Base-by-base conservation (phyloP, 2,329 filamentous ascomycete species). In the Colletotrichum coccodes region DNA sequence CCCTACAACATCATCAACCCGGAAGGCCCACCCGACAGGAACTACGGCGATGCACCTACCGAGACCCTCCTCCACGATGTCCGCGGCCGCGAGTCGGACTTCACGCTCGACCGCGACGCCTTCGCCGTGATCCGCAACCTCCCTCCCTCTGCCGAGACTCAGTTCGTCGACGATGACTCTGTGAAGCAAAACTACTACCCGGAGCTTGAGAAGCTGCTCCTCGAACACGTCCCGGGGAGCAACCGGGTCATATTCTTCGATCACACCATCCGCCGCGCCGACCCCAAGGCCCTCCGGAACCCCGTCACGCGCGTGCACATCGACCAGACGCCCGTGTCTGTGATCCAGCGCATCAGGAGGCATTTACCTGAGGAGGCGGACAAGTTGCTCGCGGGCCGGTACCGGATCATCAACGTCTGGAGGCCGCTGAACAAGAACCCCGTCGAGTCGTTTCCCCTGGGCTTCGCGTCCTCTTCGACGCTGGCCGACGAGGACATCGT, bases 331-430 rank as follows among this genome's bases (percentile, higher is more conserved):
- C 80, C 87, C 7, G 79, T 79, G 18, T 91, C 92, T 0, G 90
- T 92, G 0, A 85, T 81, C 11, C 84, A 88, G 77, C 91, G 94
- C 54, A 92, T 97, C 3, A 82, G 83, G 16, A 82, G 86, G 2
- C 93, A 95, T 78, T 83, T 94, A 62, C 81, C 87, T 1, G 81
- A 78, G 0, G 86, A 86, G 11, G 92, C 93, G 0, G 90, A 91
- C 4, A 75, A 80, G 63, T 82, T 95, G 0, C 86, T 95, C 1
- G 77, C 85, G 67, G 89, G 87, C 3, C 89, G 94, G 2, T 94
- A 94, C 79, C 88, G 94, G 69, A 93, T 97, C 75, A 89, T 97
- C 78, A 97, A 97, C 73, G 91, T 97, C 54, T 97, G 94, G 94
- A 86, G 92, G 0, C 90, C 90, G 18, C 80, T 89, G 9, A 88